These are phyloP conservation scores for Lachnellula subtilissima DNA, from an alignment of 2,329 filamentous ascomycete genomes.

Conservation along the genomic window DNA sequence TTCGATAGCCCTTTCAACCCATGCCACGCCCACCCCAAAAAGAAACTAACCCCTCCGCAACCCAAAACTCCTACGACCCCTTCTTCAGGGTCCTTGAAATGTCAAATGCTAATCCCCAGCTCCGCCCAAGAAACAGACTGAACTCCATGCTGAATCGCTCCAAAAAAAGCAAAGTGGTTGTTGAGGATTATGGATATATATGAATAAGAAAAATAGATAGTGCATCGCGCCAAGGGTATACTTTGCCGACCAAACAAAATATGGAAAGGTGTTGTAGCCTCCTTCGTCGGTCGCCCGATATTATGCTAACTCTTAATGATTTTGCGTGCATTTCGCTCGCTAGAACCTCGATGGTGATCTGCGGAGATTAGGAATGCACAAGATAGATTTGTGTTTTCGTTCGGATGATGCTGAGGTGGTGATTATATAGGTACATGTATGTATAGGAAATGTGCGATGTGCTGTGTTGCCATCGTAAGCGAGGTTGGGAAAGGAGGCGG, in stretches of 20 bases:
- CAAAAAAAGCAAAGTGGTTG: neutral
- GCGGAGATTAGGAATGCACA: slow-evolving; percentile 18
- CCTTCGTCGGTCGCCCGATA: slow-evolving; percentile 7
- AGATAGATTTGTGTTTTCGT: slow-evolving; percentile 9
- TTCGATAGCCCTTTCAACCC: neutral
- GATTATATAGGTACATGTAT: neutral
- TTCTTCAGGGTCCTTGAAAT: neutral
- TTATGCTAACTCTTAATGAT: neutral
- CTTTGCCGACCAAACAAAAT: neutral
- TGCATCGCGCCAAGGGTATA: slow-evolving; percentile 10
- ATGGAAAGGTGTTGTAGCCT: neutral
- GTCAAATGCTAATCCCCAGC: neutral
- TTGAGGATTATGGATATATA: neutral
- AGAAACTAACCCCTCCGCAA: slow-evolving; percentile 2
- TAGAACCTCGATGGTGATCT: neutral
- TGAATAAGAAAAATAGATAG: slow-evolving; percentile 3
- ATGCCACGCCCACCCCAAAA: slow-evolving; percentile 22
- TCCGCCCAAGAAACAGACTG: neutral
- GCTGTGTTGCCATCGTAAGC: neutral
- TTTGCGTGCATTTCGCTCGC: neutral
- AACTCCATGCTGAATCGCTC: slow-evolving; percentile 8
- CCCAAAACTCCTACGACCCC: slow-evolving; percentile 8
- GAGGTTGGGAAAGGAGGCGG: neutral
- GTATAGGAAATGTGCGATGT: slow-evolving; percentile 1
- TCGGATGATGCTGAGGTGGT: slow-evolving; percentile 2